A percentile compares a stretch with the other conserved stretches of the same genome.
phyloP scores from a whole-genome alignment of 108 stramenopile species.

The Bacterosira constricta region DNA sequence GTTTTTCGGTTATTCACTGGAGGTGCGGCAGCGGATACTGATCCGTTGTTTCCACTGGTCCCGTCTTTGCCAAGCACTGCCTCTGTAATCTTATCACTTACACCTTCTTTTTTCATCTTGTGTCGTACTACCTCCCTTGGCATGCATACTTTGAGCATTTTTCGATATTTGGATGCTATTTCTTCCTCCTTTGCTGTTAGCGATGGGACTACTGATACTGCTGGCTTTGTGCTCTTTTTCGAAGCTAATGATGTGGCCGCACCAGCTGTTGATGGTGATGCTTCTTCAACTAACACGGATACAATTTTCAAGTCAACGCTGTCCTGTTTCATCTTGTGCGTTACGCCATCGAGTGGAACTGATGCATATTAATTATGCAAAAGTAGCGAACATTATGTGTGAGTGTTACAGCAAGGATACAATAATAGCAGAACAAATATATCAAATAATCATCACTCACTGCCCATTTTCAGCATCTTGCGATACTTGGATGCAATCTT shows the following conservation, averaged over 20 bases:
- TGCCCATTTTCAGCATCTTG: constrained; percentile 71
- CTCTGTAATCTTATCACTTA: constrained; percentile 66
- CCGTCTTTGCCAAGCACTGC: constrained; percentile 70
- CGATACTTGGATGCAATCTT: constrained; percentile 51
- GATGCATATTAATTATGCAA: too few relatives aligned
- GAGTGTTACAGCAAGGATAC: too few relatives aligned
- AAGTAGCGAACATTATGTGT: too few relatives aligned
- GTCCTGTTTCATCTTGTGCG: constrained; percentile 61
- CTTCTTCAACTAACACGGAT: constrained; percentile 44
- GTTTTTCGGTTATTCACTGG: constrained; percentile 47
- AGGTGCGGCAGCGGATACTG: background rate
- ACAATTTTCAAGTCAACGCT: constrained; percentile 38
- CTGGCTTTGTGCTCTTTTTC: constrained; percentile 13
- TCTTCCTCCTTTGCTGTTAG: constrained; percentile 66
- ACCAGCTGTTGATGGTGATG: constrained; percentile 30
- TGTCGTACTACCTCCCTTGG: constrained; percentile 72
- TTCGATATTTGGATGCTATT: constrained; percentile 61
- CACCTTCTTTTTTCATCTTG: constrained; percentile 78
- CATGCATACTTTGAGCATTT: constrained; percentile 70
- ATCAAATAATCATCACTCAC: too few relatives aligned
- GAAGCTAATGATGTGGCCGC: background rate
- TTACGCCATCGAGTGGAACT: constrained; percentile 66
- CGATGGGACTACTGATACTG: constrained; percentile 8
- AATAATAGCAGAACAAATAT: too few relatives aligned
- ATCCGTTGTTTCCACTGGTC: background rate